Evolutionary conservation across 805 yeast species (phyloP), one percentile per base, ranked within the genome.

Genomic region (Metschnikowia corniflorae): DNA sequence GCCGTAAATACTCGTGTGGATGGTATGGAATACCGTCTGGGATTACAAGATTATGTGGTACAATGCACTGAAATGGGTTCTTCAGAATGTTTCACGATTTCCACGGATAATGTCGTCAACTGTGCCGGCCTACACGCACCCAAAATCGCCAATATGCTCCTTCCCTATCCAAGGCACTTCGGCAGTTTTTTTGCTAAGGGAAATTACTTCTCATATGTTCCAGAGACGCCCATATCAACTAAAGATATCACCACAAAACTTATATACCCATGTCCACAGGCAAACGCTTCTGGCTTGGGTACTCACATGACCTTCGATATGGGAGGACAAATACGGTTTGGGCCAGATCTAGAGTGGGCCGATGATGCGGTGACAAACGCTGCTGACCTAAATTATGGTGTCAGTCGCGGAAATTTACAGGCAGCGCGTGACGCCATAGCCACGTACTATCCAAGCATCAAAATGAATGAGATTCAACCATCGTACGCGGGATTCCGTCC

Each of bases 341-440:
- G 97, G 0, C 96, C 96, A 0, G 96, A 89, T 55, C 59, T 86
- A 26, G 93, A 87, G 57, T 87, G 94, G 86, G 77, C 84, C 2
- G 73, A 71, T 21, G 44, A 37, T 9, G 12, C 24, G 3, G 43
- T 54, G 2, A 42, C 35, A 4, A 49, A 54, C 21, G 63, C 71
- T 1, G 44, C 40, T 24, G 55, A 52, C 31, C 62, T 46, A 5
- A 77, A 78, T 51, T 74, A 76, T 42, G 52, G 61, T 5, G 82
- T 80, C 6, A 70, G 66, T 44, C 58, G 56, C 2, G 35, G 50
- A 1, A 82, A 82, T 40, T 53, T 82, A 7, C 65, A 65, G 8
- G 63, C 61, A 0, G 93, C 93, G 0, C 70, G 60, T 39, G 58
- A 65, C 21, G 85, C 82, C 7, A 81, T 86, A 5, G 49, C 60